A percentile compares a stretch with the other conserved stretches of the same genome.
Conservation (phyloP, 2,329 filamentous ascomycete species). For the Beauveria rudraprayagi region DNA sequence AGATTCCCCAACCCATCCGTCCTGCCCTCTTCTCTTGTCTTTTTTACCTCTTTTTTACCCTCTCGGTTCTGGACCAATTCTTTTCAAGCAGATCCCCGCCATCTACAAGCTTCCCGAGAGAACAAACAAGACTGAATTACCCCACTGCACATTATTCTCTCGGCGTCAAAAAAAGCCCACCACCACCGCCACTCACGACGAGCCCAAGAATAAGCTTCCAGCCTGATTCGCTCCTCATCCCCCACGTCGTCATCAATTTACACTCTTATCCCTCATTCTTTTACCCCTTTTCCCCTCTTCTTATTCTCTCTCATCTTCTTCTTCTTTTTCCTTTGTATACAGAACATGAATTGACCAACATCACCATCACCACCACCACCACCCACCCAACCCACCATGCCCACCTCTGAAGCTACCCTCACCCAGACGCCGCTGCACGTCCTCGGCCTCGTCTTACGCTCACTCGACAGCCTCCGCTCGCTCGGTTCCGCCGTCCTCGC, state of each 20-base stretch:
- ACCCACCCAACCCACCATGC: neutral
- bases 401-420: neutral
- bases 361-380: neutral
- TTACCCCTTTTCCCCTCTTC: neutral
- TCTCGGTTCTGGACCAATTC: neutral
- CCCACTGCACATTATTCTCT: neutral
- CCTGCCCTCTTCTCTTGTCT: neutral
- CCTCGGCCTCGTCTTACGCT: conserved; percentile 19
- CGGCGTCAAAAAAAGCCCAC: neutral
- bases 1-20: neutral
- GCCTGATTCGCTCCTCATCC: neutral
- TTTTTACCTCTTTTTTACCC: no score
- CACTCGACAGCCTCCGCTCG: conserved; percentile 19
- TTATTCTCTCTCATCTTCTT: neutral
- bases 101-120: no score
- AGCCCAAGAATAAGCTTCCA: neutral
- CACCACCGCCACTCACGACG: neutral
- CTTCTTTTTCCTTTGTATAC: neutral
- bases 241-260: neutral
- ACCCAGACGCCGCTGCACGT: conserved; percentile 6
- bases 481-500: conserved; percentile 6
- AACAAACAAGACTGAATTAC: neutral
- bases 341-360: neutral
- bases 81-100: no score
- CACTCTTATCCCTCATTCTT: neutral